Evolutionary conservation across 805 yeast species (phyloP).

Genomic region (Ogataea paradorogensis): DNA sequence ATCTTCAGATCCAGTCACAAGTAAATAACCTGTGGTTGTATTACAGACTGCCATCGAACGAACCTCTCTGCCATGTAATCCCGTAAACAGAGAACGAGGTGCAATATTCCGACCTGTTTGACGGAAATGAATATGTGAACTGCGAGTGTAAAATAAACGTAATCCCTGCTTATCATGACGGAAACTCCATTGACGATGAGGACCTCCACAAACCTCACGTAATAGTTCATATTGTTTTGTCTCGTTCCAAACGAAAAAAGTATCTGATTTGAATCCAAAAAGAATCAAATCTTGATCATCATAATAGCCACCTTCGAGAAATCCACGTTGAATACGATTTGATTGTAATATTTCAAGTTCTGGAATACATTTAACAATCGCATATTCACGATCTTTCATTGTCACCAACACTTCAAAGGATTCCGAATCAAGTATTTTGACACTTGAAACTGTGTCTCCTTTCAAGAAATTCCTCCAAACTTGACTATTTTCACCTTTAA

Average conservation of each 20-base stretch:
- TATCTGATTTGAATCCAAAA: slow-evolving; percentile 80
- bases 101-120: slow-evolving; percentile 23
- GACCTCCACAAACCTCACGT: slow-evolving; percentile 82
- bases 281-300: slow-evolving; percentile 49
- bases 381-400: slow-evolving; percentile 65
- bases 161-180: slow-evolving; percentile 25
- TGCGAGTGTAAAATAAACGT: slow-evolving; percentile 58
- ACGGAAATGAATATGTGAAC: slow-evolving; percentile 45
- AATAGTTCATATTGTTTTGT: slow-evolving; percentile 66
- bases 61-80: slow-evolving; percentile 91
- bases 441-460: slow-evolving; percentile 68
- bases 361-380: slow-evolving; percentile 32
- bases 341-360: slow-evolving; percentile 27
- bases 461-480: slow-evolving; percentile 48
- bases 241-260: slow-evolving; percentile 81
- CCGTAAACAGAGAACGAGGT: slow-evolving; percentile 43
- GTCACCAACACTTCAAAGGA: slow-evolving; percentile 41
- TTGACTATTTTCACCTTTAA: slow-evolving; percentile 22
- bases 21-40: slow-evolving; percentile 35
- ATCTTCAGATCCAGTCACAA: slow-evolving; percentile 87
- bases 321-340: slow-evolving; percentile 71
- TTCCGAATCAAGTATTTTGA: slow-evolving; percentile 37
- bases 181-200: slow-evolving; percentile 81
- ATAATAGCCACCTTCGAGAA: slow-evolving; percentile 69
- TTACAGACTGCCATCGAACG: slow-evolving; percentile 60